Conservation (phyloP, 2,329 filamentous ascomycete genomes). For the Alternaria hordeiaustralica region DNA sequence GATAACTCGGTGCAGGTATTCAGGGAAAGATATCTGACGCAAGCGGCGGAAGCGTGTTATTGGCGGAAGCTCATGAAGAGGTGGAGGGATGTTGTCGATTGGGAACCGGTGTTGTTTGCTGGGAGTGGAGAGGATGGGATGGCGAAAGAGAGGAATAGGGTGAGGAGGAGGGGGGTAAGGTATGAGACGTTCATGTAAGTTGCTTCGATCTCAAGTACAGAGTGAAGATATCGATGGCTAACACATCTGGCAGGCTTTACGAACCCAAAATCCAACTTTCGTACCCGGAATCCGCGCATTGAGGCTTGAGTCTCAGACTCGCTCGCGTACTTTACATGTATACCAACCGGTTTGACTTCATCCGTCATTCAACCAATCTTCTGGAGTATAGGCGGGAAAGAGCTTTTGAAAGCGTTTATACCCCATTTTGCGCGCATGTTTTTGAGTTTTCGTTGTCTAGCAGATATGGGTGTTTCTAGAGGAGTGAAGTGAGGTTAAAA, state of each 20-base stretch:
- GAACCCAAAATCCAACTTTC: slow-evolving; percentile 18
- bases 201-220: not conserved
- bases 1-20: slow-evolving; percentile 40
- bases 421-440: too few relatives aligned
- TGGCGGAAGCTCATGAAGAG: slow-evolving; percentile 33
- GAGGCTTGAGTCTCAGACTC: not conserved
- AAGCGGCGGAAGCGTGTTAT: slow-evolving; percentile 43
- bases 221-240: not conserved
- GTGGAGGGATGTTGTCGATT: slow-evolving; percentile 35
- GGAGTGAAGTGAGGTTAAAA: too few relatives aligned
- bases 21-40: slow-evolving; percentile 41
- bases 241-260: slow-evolving; percentile 11
- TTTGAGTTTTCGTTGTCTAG: too few relatives aligned
- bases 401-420: not conserved
- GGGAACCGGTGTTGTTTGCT: slow-evolving; percentile 36
- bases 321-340: not conserved
- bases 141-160: slow-evolving; percentile 15
- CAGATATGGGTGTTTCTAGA: too few relatives aligned
- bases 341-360: too few relatives aligned
- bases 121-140: slow-evolving; percentile 25
- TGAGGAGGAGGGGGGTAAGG: slow-evolving; percentile 36
- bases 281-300: slow-evolving; percentile 15
- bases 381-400: not conserved
- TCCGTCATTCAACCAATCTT: too few relatives aligned
- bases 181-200: slow-evolving; percentile 44